Conservation (phyloP, 164 flowering plant genomes). For the Piper longum region DNA sequence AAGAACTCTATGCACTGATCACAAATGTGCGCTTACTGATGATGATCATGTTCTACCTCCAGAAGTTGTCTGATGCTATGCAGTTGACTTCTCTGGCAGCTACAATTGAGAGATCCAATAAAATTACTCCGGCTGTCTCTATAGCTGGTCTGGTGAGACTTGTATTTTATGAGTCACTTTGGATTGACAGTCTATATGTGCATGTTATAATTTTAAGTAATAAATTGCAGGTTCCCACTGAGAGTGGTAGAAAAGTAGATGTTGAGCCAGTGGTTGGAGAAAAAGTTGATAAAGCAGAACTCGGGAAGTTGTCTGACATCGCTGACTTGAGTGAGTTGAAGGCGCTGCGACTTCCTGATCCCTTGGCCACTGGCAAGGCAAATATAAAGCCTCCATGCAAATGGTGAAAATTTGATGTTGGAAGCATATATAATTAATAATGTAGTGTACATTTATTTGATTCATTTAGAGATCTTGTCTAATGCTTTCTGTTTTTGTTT, state of each 20-base stretch:
- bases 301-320: constrained; percentile 15
- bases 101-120: too few species aligned
- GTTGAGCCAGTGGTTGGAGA: constrained; percentile 13
- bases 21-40: constrained; percentile 10
- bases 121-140: too few species aligned
- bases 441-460: too few species aligned
- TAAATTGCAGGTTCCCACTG: constrained; percentile 9
- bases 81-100: too few species aligned
- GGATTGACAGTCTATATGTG: too few species aligned
- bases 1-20: constrained; percentile 13
- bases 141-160: too few species aligned
- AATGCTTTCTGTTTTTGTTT: neutral
- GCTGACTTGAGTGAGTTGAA: constrained; percentile 9
- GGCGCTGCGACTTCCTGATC: constrained; percentile 10
- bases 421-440: too few species aligned
- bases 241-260: constrained; percentile 7
- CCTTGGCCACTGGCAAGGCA: constrained; percentile 12
- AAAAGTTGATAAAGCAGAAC: constrained; percentile 9
- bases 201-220: neutral
- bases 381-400: neutral
- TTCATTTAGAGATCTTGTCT: too few species aligned
- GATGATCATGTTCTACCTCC: constrained; percentile 10
- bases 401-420: too few species aligned
- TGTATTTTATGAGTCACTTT: too few species aligned
- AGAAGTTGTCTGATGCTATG: too few species aligned